Evolutionary conservation across 176 grass and related monocot genomes (phyloP).

Genomic region (Miscanthus lutarioriparius): DNA sequence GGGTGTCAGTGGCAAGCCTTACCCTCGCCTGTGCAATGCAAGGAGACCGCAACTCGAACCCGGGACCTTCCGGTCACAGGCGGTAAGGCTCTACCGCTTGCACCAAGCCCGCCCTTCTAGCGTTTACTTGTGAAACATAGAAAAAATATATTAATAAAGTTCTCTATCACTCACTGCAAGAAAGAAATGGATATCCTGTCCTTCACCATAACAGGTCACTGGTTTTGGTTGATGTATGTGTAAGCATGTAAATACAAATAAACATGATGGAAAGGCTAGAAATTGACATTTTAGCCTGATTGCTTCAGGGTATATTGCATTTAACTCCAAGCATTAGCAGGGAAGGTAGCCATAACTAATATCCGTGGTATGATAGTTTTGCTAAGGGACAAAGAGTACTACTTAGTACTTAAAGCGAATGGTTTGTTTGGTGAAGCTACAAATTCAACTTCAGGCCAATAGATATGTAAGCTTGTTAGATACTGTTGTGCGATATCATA

Average conservation of each 20-base stretch:
- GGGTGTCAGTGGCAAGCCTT: too few species aligned
- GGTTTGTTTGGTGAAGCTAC: not conserved
- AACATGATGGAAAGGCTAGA: conserved; percentile 8
- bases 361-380: not conserved
- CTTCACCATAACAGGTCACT: too few species aligned
- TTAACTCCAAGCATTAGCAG: conserved; percentile 1
- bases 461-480: conserved; percentile 6
- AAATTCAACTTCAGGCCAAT: not conserved
- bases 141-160: not conserved
- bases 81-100: too few species aligned
- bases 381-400: not conserved
- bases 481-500: not conserved
- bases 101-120: too few species aligned
- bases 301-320: conserved; percentile 19
- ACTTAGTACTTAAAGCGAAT: not conserved
- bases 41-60: too few species aligned
- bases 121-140: not conserved
- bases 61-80: too few species aligned
- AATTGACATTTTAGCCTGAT: conserved; percentile 12
- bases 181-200: conserved; percentile 6
- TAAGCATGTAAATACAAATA: conserved; percentile 12
- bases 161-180: not conserved
- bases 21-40: too few species aligned
- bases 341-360: conserved; percentile 20
- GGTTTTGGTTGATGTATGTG: not conserved